Evolutionary conservation across 768 basidiomycete genomes (phyloP), one percentile per base, ranked within the genome.

Genomic region (Termitomyces sp.): DNA sequence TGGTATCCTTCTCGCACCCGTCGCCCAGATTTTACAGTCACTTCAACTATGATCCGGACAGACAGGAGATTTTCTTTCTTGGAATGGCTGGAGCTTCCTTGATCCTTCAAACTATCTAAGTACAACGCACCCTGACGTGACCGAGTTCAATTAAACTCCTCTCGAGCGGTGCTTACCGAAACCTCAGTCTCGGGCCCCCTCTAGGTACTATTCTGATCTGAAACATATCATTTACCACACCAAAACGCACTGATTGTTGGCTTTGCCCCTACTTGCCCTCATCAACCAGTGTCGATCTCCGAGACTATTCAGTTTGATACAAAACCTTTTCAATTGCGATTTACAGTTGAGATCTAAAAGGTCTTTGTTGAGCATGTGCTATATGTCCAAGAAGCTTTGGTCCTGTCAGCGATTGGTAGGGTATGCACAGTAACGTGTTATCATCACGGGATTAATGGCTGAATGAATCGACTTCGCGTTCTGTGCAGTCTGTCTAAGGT

Each of bases 161-260:
- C 35, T 30, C 25, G 11, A 32, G 52, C 54, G 59, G 59, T 25
- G 54, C 49, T 63, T 56, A 57, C 61, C 61, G 58, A 49, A n/a
- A 28, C 10, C 17, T 12, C 34, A 23, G 32, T 14, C 48, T 34
- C 19, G 25, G 49, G 39, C 17, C 53, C 39, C 28, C 35, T 50
- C 28, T 4, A 42, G 35, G 30, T 11, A 39, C 47, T 21, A 39
- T 42, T 6, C 8, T 43, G n/a, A 44, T 49, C 53, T 27, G 45
- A 48, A 14, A 28, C n/a, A 23, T 30, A 35, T 44, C 28, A 25
- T 43, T 21, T 34, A 16, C 8, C 17, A 27, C 12, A 10, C 30
- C 1, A 21, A 34, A 41, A 14, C 12, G 28, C 35, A 27, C 19
- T 48, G 46, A n/a, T n/a, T n/a, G 34, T 32, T 44, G 42, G 37